phyloP scores from a whole-genome alignment of 106 monocot genomes.

The Dendrobium huoshanense region DNA sequence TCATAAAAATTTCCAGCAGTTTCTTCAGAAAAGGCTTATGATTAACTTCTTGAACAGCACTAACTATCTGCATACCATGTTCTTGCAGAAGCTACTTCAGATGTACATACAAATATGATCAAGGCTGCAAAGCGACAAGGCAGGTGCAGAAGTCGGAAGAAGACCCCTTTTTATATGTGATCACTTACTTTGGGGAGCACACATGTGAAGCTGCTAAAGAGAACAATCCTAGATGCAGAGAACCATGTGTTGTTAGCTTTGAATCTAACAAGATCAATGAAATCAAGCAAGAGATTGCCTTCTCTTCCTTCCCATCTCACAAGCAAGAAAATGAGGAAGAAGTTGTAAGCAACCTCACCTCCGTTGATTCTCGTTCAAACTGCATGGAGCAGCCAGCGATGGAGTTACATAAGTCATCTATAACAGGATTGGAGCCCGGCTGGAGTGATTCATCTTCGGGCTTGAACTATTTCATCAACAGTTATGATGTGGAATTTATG shows the following conservation, averaged over 20 bases:
- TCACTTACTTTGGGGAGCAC: constrained; percentile 42
- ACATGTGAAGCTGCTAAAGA: constrained; percentile 14
- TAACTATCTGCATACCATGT: background rate
- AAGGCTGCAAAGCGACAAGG: constrained; percentile 22
- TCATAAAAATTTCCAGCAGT: background rate
- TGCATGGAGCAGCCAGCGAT: background rate
- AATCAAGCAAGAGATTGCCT: background rate
- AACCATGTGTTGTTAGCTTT: constrained; percentile 1
- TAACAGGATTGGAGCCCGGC: background rate
- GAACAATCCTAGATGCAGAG: background rate
- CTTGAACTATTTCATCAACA: background rate
- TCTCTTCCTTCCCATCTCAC: background rate
- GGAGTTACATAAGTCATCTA: background rate
- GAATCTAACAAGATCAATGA: background rate
- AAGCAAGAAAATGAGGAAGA: constrained; percentile 5
- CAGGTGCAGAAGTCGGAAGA: constrained; percentile 33
- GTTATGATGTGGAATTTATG: background rate
- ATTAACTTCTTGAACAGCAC: background rate
- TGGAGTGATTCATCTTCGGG: background rate
- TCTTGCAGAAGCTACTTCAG: constrained; percentile 43
- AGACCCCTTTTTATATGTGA: constrained; percentile 16
- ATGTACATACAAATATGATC: constrained; percentile 34
- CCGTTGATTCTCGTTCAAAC: background rate
- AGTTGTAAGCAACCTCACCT: background rate
- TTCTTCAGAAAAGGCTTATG: background rate